A percentile compares a stretch with the other conserved stretches of the same genome.
Conservation (phyloP, 2,329 filamentous ascomycete species). For the Diplodia seriata region DNA sequence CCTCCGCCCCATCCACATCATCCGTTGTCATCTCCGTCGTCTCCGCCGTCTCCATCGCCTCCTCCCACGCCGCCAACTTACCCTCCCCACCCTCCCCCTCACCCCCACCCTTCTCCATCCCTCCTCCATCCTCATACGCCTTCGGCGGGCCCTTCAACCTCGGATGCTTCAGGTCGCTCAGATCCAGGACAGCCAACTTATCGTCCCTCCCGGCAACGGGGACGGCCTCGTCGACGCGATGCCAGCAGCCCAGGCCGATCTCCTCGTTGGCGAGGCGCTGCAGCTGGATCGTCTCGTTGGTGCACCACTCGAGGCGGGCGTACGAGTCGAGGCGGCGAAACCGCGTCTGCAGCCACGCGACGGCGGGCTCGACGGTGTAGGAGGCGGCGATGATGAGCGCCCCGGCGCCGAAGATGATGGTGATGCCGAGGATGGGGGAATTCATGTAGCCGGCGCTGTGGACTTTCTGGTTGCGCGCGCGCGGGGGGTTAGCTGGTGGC, state of each 20-base stretch:
- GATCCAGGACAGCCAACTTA: neutral
- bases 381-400: constrained; percentile 35
- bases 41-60: no score
- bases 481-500: no score
- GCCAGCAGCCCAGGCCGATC: constrained; percentile 1
- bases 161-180: constrained; percentile 1
- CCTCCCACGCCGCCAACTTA: no score
- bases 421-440: constrained; percentile 38
- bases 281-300: constrained; percentile 29
- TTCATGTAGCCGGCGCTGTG: constrained; percentile 36
- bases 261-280: constrained; percentile 29
- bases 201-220: constrained; percentile 34
- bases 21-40: no score
- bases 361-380: neutral
- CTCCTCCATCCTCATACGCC: neutral
- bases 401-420: constrained; percentile 36
- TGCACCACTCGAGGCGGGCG: constrained; percentile 22
- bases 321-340: neutral
- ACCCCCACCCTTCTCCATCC: no score
- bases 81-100: no score
- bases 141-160: neutral
- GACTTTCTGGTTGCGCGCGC: constrained; percentile 35
- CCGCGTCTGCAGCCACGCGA: neutral
- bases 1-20: no score
- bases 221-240: neutral